A percentile compares a stretch with the other conserved stretches of the same genome.
Evolutionary conservation across 805 yeast species (phyloP).

Genomic region (Tetrapisispora pingtungensis): DNA sequence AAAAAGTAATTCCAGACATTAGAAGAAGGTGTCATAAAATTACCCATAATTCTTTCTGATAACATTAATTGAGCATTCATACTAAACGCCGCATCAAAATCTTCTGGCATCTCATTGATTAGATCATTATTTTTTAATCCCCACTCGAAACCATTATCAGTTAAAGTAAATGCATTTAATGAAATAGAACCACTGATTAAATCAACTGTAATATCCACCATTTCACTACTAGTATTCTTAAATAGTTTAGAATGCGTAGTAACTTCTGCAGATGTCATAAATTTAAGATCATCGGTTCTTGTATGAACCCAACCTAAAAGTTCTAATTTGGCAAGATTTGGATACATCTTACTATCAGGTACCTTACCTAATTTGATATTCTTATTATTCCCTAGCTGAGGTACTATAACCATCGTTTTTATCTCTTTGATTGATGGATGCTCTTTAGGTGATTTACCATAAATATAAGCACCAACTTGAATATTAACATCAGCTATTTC

Average conservation of each 20-base stretch:
- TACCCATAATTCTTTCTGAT: conserved; percentile 69
- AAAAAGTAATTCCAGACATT: conserved; percentile 88
- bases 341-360: conserved; percentile 19
- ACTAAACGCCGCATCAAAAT: conserved; percentile 53
- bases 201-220: conserved; percentile 54
- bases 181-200: conserved; percentile 81
- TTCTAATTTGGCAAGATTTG: conserved; percentile 48
- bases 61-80: conserved; percentile 57
- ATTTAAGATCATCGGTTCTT: conserved; percentile 52
- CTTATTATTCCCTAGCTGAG: conserved; percentile 72
- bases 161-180: conserved; percentile 52
- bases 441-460: conserved; percentile 70
- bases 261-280: conserved; percentile 62
- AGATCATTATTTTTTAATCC: conserved; percentile 54
- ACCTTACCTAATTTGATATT: conserved; percentile 49
- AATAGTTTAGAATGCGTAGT: conserved; percentile 41
- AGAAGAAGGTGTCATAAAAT: conserved; percentile 75
- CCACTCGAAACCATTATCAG: conserved; percentile 67
- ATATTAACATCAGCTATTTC: conserved; percentile 71
- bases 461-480: conserved; percentile 74
- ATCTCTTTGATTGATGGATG: conserved; percentile 70
- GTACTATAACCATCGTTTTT: conserved; percentile 63
- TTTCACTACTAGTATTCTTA: conserved; percentile 29
- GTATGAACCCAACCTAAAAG: conserved; percentile 95
- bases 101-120: conserved; percentile 49